Base-by-base conservation (phyloP, 208 protist species). In the Trypanosoma melophagium region DNA sequence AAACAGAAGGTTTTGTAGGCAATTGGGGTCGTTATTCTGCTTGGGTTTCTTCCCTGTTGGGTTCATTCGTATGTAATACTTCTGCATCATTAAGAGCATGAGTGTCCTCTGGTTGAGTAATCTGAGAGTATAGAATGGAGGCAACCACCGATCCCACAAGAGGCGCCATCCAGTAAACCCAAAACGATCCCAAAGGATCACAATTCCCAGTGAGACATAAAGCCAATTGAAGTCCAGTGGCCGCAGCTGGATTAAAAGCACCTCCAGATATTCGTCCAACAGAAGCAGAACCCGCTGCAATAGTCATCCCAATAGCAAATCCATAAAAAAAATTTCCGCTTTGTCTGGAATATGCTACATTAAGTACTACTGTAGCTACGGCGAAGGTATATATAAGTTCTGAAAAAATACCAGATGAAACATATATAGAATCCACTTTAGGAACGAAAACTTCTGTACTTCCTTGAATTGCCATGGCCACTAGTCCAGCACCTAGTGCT, bases 331-430 rank as follows among this genome's bases (percentile, higher is more conserved):
- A 90, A 74, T 85, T 86, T 40, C 83, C 80, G 16, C 69, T 77
- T 70, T 91, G 86, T 28, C 77, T 71, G 0, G 82, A 89, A 66
- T 93, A 91, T 40, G 71, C 81, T 22, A 86, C 80, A 69, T 95
- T 88, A 24, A 92, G 77, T 59, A 90, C 84, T 22, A 92, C 89
- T 3, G 86, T 64, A 22, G 79, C 79, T 25, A 95, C 74, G 12
- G 86, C 86, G 47, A 95, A 89, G 42, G 89, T 95, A 62, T 83
- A 93, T 63, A 91, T 86, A 61, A 95, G 76, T 76, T 95, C 84
- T 22, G 83, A 83, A 59, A 92, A 91, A 57, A 93, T 79, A 50
- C 84, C 86, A 1, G 80, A 87, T 0, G 79, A 82, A 40, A 92
- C 75, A 72, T 89, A 92, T 55, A 56, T 68, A 54, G 41, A 76